Evolutionary conservation across 192 early-diverging fungal genomes (phyloP), one percentile per base, ranked within the genome.

Genomic region (Kickxella alabastrina): DNA sequence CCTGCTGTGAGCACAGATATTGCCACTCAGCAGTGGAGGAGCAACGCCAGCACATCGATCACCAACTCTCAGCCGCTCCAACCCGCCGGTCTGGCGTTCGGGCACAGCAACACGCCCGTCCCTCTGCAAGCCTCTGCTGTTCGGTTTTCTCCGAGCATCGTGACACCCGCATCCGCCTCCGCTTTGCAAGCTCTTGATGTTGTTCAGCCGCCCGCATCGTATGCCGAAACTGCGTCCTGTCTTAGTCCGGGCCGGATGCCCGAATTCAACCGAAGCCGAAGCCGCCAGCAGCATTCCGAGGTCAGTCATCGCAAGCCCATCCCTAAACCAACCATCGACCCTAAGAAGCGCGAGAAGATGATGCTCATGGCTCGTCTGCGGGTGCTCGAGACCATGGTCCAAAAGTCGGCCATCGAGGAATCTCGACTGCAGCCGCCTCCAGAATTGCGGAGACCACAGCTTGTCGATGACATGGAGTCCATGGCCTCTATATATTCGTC

Each of bases 381-480:
- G 22, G 59, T 75, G 31, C 49, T 67, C 12, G 71, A 75, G 38
- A 40, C 43, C n/a, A 66, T 75, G 52, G 59, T 75, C 15, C 71
- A 75, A 28, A 62, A 56, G 43, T 17, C 54, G 3, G 52, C 59
- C n/a, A 66, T 75, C 1, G 64, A 63, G 23, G 64, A 67, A 24
- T 58, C 71, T 10, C 71, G 71, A 3, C 42, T 66, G 36, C 64
- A 63, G 55, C 71, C 71, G 14, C 59, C 64, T 7, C 51, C 64
- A 0, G 51, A 29, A n/a, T 39, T 63, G 13, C 54, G 40, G 18
- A 25, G 49, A 28, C 32, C 59, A 28, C 71, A 50, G 15, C 51
- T 59, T 8, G 50, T 37, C 4, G 59, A 51, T 18, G 64, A 63
- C 37, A 42, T 63, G 36, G 51, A 67, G 51, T 75, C 71, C 6